Percentiles rank a stretch among this genome's conserved stretches.
Evolutionary conservation across 1,139 yeast species (phyloP).

Genomic region (Taiozyma sp.): DNA sequence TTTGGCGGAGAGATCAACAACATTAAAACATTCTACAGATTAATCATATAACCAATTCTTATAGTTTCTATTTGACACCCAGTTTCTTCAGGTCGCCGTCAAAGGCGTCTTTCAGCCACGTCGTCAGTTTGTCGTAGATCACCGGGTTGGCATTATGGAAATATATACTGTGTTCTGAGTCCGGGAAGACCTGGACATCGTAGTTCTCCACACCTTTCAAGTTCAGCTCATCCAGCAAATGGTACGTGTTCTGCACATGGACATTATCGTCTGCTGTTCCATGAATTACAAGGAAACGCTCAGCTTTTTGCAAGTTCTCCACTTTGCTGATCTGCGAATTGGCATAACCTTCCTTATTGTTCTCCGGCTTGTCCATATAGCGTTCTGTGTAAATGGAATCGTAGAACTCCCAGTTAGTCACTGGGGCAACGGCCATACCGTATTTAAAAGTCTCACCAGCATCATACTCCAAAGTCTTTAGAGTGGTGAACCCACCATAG

Average conservation of each 20-base stretch:
- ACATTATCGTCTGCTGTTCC: conserved; percentile 98
- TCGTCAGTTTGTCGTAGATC: conserved; percentile 66
- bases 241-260: conserved; percentile 80
- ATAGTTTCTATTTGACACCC: conserved; percentile 10
- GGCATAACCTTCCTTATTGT: conserved; percentile 49
- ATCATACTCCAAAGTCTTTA: conserved; percentile 72
- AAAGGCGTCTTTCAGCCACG: conserved; percentile 73
- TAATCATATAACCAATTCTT: neutral
- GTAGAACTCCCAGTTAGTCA: conserved; percentile 74
- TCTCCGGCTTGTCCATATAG: conserved; percentile 67
- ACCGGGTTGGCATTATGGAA: conserved; percentile 75
- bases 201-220: conserved; percentile 63
- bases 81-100: conserved; percentile 39
- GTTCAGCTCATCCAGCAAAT: conserved; percentile 68
- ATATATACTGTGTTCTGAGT: conserved; percentile 78
- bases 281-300: conserved; percentile 78
- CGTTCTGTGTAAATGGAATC: conserved; percentile 89
- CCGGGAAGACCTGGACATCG: conserved; percentile 90
- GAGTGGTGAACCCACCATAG: conserved; percentile 77
- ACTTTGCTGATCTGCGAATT: conserved; percentile 42
- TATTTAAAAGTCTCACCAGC: conserved; percentile 60
- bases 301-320: conserved; percentile 39
- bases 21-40: neutral
- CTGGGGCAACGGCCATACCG: conserved; percentile 90
- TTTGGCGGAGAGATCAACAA: neutral